A percentile compares a stretch with the other conserved stretches of the same genome.
Conservation (phyloP, 352 stramenopile genomes). For the Phytophthora foliorum region DNA sequence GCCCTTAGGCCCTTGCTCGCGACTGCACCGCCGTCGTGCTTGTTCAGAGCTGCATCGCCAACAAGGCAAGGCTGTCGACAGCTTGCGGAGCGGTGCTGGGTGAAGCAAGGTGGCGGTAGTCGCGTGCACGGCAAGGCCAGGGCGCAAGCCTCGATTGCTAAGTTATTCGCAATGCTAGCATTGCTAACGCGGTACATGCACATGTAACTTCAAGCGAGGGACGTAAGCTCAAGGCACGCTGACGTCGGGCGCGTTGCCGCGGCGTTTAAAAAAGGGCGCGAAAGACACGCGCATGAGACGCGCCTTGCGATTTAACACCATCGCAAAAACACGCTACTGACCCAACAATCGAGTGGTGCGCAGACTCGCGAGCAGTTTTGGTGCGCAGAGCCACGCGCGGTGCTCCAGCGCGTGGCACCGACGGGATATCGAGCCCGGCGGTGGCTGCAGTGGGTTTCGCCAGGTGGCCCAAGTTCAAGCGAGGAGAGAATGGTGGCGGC, state of each 20-base stretch:
- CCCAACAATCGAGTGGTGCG: conserved; percentile 18
- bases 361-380: conserved; percentile 3
- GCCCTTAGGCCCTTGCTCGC: too few relatives aligned
- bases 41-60: too few relatives aligned
- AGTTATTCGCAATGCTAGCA: too few relatives aligned
- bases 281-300: conserved; percentile 25
- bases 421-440: neutral
- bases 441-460: conserved; percentile 7
- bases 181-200: too few relatives aligned
- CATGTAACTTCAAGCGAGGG: conserved; percentile 13
- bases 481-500: neutral
- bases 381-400: conserved; percentile 26
- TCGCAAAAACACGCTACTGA: conserved; percentile 5
- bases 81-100: neutral
- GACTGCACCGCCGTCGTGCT: too few relatives aligned
- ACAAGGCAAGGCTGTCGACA: neutral
- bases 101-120: neutral
- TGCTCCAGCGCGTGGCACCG: too few relatives aligned
- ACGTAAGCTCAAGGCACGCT: conserved; percentile 4
- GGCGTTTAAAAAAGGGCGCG: conserved; percentile 1
- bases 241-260: conserved; percentile 18
- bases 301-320: conserved; percentile 27
- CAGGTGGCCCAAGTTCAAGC: conserved; percentile 23
- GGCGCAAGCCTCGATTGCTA: conserved; percentile 17
- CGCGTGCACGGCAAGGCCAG: neutral